phyloP scores from a whole-genome alignment of 345 rosid species.

The Eucalyptus sp. region DNA sequence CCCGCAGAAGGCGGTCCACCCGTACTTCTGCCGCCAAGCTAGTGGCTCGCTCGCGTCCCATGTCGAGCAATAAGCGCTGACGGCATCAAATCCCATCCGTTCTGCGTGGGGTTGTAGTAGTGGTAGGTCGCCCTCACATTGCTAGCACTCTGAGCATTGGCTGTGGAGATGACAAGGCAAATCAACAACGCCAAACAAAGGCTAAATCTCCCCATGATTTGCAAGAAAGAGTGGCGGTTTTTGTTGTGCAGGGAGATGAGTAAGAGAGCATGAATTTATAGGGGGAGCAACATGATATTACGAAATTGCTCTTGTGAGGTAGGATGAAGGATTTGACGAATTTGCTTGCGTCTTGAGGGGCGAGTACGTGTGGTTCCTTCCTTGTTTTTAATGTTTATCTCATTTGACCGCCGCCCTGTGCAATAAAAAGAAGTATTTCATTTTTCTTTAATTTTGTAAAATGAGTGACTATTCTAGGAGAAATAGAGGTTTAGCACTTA shows the following conservation, averaged over 20 bases:
- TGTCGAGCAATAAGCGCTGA: slow-evolving; percentile 43
- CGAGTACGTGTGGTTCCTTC: neutral
- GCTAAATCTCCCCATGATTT: neutral
- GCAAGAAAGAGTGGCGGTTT: no score
- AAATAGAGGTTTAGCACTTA: neutral
- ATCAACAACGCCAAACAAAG: neutral
- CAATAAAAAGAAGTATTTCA: neutral
- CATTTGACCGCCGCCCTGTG: neutral
- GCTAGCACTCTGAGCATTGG: slow-evolving; percentile 10
- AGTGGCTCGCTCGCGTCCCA: slow-evolving; percentile 52
- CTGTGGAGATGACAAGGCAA: neutral
- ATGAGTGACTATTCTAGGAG: neutral
- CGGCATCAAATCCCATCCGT: slow-evolving; percentile 35
- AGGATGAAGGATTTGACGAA: neutral
- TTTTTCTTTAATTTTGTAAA: neutral
- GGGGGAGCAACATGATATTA: no score
- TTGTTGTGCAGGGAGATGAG: no score
- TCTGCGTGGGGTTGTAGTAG: slow-evolving; percentile 23
- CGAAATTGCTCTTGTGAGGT: neutral
- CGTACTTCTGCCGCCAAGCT: slow-evolving; percentile 42
- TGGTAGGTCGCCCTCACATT: neutral
- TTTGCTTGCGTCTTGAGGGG: neutral
- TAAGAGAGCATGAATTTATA: no score
- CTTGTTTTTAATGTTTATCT: neutral
- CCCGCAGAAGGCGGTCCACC: slow-evolving; percentile 65